Percentiles rank a stretch among this genome's conserved stretches.
These are phyloP conservation scores for Pezicula neosporulosa DNA, from an alignment of 2,329 filamentous ascomycete species.

Conservation along the genomic window DNA sequence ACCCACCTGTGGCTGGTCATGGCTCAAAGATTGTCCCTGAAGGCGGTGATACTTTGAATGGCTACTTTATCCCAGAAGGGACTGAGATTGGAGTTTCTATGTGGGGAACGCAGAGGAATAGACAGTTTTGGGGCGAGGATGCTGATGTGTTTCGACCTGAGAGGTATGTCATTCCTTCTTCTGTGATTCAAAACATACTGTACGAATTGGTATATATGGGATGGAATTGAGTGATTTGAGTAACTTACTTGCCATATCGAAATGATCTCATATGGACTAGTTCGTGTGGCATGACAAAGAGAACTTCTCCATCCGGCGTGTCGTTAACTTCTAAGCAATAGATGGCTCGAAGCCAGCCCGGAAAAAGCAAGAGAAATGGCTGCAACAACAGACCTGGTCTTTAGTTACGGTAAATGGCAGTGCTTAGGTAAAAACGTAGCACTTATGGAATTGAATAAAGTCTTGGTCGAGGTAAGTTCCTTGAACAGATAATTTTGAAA, in stretches of 20 bases:
- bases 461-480: constrained; percentile 41
- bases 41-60: constrained; percentile 11
- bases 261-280: too few relatives aligned
- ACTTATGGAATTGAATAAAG: constrained; percentile 44
- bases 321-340: too few relatives aligned
- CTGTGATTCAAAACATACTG: too few relatives aligned
- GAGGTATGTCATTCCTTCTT: constrained; percentile 3
- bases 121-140: constrained; percentile 32
- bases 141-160: constrained; percentile 41
- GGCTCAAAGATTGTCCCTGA: constrained; percentile 11
- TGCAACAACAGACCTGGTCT: constrained; percentile 36
- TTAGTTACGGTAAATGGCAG: constrained; percentile 38
- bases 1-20: constrained; percentile 36
- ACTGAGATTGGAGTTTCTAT: constrained; percentile 15
- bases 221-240: too few relatives aligned
- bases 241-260: too few relatives aligned
- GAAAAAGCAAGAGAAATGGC: constrained; percentile 26
- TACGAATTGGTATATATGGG: too few relatives aligned
- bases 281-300: too few relatives aligned
- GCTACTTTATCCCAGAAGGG: constrained; percentile 16
- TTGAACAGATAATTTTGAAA: too few relatives aligned
- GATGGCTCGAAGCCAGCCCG: constrained; percentile 37
- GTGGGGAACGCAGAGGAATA: constrained; percentile 31
- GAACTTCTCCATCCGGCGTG: too few relatives aligned
- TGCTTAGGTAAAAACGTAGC: constrained; percentile 44